Evolutionary conservation across 2,329 filamentous ascomycete species (phyloP), one percentile per base, ranked within the genome.

Genomic region (Triangularia verruculosa): DNA sequence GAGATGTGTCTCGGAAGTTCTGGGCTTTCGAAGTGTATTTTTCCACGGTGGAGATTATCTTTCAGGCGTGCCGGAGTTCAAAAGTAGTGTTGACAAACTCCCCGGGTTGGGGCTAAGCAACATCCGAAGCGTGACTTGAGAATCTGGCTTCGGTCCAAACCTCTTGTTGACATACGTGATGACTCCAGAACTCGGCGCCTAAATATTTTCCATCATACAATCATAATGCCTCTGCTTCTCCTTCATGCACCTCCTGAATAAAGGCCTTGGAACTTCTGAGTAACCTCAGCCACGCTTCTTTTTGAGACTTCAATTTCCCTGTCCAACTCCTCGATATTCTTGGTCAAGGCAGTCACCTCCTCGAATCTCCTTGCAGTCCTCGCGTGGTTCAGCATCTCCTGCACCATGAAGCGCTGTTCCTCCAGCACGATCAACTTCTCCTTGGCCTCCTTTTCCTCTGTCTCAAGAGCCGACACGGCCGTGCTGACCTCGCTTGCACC

Each of bases 341-440:
- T 83, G 3, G 88, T 88, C 62, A 97, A 78, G 11, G 91, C 91
- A 62, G 87, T 86, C 2, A 96, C 91, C 75, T 97, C 93, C 71
- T 97, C 93, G 69, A 96, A 96, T 64, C 91, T 87, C 27, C 91
- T 82, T 11, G 90, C 86, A 51, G 88, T 89, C 56, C 89, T 89
- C 0, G 93, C 92, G 65, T 89, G 86, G 7, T 85, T 86, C 53
- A 96, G 86, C 92, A 96, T 96, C 70, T 91, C 88, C 39, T 88
- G 86, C 0, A 97, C 92, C 77, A 97, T 87, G 76, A 96, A 96
- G 67, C 88, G 89, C 75, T 97, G 93, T 77, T 97, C 93, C 74
- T 97, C 92, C 0, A 97, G 82, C 6, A 97, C 89, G 28, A 95
- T 90, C 12, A 97, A 79, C 3, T 87, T 82, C 71, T 97, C 93